Evolutionary conservation across 192 early-diverging fungal species (phyloP).

Genomic region (Gryganskiella cystojenkinii): DNA sequence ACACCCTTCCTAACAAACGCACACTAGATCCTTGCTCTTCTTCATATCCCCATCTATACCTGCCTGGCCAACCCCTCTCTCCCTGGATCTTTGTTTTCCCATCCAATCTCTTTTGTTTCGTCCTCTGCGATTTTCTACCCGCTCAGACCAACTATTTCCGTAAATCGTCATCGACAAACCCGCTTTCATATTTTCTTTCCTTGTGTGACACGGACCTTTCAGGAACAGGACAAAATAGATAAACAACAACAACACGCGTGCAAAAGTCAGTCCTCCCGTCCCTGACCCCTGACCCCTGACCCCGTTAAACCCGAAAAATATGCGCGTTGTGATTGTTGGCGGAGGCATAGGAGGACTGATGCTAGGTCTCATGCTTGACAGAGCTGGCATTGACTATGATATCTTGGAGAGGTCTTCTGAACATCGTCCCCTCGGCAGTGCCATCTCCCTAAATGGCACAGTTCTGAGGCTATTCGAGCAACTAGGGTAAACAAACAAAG

Average conservation of each 20-base stretch:
- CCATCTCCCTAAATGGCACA: slow-evolving; percentile 39
- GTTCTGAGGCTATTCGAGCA: slow-evolving; percentile 52
- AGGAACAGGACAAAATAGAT: too few relatives aligned
- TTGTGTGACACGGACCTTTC: too few relatives aligned
- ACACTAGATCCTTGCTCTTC: too few relatives aligned
- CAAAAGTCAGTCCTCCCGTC: background rate
- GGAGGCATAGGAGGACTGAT: slow-evolving; percentile 54
- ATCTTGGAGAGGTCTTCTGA: slow-evolving; percentile 35
- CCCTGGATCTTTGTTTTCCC: too few relatives aligned
- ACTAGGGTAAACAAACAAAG: slow-evolving; percentile 30
- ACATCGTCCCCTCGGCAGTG: slow-evolving; percentile 46
- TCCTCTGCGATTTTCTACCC: background rate
- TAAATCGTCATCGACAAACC: too few relatives aligned
- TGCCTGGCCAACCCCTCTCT: too few relatives aligned
- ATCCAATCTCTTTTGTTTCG: too few relatives aligned
- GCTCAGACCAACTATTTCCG: too few relatives aligned
- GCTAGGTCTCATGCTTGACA: slow-evolving; percentile 41
- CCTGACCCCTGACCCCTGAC: background rate
- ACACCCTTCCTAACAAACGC: background rate
- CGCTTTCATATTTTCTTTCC: background rate
- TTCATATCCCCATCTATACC: too few relatives aligned
- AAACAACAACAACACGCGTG: background rate
- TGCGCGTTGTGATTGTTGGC: slow-evolving; percentile 49
- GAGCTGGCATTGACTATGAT: slow-evolving; percentile 47
- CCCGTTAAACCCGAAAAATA: background rate